Evolutionary conservation across 2,329 filamentous ascomycete species (phyloP).

Genomic region (Neonectria magnoliae): DNA sequence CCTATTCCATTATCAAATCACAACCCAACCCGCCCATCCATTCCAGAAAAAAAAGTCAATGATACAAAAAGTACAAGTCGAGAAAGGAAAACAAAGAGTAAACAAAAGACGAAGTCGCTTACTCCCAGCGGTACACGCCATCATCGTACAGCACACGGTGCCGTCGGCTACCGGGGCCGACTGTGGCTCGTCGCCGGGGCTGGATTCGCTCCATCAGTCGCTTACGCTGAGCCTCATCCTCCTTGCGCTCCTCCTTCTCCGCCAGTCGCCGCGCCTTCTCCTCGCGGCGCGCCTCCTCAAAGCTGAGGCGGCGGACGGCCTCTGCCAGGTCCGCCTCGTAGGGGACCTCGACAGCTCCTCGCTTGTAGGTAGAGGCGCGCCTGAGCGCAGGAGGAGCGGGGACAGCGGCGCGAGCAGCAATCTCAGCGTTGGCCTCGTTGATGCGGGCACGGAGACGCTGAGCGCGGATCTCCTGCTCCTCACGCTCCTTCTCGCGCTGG

Average conservation of each 20-base stretch:
- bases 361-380: constrained; percentile 38
- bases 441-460: constrained; percentile 48
- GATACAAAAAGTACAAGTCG: constrained; percentile 32
- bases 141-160: constrained; percentile 51
- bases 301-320: constrained; percentile 45
- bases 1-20: constrained; percentile 19
- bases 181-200: constrained; percentile 49
- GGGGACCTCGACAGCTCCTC: constrained; percentile 36
- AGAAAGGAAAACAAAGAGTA: constrained; percentile 26
- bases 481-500: constrained; percentile 41
- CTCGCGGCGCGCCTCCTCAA: constrained; percentile 47
- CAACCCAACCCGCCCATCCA: constrained; percentile 15
- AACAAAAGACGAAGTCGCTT: constrained; percentile 32
- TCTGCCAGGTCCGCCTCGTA: constrained; percentile 44
- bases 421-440: constrained; percentile 54
- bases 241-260: constrained; percentile 44
- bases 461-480: constrained; percentile 43
- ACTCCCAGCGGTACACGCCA: constrained; percentile 54
- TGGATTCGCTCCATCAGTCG: constrained; percentile 55
- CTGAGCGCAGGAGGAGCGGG: constrained; percentile 40
- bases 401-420: constrained; percentile 50
- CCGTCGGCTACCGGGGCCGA: constrained; percentile 50
- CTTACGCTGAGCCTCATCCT: constrained; percentile 52
- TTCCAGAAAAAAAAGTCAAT: constrained; percentile 23
- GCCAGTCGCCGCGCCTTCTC: constrained; percentile 42